These are phyloP conservation scores for Pugionium dolabratum DNA, from an alignment of 345 rosid genomes.

Conservation along the genomic window DNA sequence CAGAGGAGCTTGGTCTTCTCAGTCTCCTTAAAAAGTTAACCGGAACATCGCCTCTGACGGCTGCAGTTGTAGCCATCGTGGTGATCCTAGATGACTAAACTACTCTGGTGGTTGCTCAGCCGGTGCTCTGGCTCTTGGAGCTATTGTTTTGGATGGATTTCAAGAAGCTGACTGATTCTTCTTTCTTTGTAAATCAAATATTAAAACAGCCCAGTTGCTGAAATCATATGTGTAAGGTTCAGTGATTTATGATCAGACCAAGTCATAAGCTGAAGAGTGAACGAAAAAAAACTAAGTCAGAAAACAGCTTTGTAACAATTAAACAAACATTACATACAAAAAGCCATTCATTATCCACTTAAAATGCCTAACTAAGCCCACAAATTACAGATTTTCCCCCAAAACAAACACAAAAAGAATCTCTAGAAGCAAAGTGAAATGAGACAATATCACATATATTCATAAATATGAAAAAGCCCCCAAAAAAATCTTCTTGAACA, in stretches of 20 bases:
- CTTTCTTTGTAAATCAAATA: constrained; percentile 19
- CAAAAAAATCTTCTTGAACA: constrained; percentile 18
- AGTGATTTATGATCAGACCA: constrained; percentile 13
- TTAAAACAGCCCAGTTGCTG: not conserved
- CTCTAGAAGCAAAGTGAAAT: constrained; percentile 29
- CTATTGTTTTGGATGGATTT: constrained; percentile 72
- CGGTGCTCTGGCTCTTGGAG: constrained; percentile 64
- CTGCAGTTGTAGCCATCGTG: constrained; percentile 67
- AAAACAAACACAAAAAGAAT: constrained; percentile 29
- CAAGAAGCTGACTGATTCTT: constrained; percentile 78
- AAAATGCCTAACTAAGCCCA: constrained; percentile 25
- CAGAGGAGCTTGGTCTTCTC: constrained; percentile 85
- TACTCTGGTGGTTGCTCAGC: constrained; percentile 70
- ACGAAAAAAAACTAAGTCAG: not conserved
- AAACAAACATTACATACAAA: constrained; percentile 40
- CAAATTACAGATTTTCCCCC: constrained; percentile 32
- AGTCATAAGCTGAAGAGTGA: constrained; percentile 14
- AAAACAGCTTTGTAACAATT: constrained; percentile 25
- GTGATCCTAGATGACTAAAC: constrained; percentile 82
- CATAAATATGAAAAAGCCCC: constrained; percentile 5
- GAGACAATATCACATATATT: constrained; percentile 21
- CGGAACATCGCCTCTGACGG: constrained; percentile 66
- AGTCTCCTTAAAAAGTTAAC: constrained; percentile 73
- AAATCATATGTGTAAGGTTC: constrained; percentile 17
- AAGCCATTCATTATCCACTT: constrained; percentile 19